These are phyloP conservation scores for Trifolium pratense DNA, from an alignment of 306 rosid genomes.

Conservation along the genomic window DNA sequence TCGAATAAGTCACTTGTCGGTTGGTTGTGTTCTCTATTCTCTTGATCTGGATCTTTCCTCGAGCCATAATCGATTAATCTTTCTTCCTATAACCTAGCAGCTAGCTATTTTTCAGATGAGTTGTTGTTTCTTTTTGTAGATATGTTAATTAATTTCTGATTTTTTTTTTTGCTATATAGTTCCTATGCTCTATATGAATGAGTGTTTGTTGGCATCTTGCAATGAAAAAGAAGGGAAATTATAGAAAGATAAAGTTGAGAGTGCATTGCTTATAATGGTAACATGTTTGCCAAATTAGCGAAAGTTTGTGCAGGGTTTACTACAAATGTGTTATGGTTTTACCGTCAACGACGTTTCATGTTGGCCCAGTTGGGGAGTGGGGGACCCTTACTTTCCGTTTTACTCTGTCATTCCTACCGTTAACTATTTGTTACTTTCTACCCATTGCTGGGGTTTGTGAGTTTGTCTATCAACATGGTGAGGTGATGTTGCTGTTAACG, in stretches of 20 bases:
- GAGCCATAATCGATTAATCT: constrained; percentile 58
- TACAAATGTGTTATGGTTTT: constrained; percentile 37
- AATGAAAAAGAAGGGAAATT: background rate
- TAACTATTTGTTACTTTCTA: too few relatives aligned
- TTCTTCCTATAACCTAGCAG: background rate
- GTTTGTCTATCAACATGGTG: too few relatives aligned
- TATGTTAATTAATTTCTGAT: background rate
- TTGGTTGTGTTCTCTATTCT: constrained; percentile 80
- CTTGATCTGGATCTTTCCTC: constrained; percentile 98
- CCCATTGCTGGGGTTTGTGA: too few relatives aligned
- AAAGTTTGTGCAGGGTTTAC: constrained; percentile 57
- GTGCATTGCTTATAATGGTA: constrained; percentile 57
- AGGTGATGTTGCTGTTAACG: too few relatives aligned
- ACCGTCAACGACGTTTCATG: constrained; percentile 39
- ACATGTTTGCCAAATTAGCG: constrained; percentile 48
- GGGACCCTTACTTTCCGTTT: constrained; percentile 60
- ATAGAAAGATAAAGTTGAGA: constrained; percentile 32
- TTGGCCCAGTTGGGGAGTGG: constrained; percentile 23
- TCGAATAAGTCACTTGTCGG: constrained; percentile 87
- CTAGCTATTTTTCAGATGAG: background rate
- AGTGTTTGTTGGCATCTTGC: background rate
- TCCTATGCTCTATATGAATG: background rate
- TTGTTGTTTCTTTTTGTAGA: background rate
- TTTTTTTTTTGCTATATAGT: background rate
- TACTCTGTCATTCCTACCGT: constrained; percentile 41